These are phyloP conservation scores for Naganishia friedmannii DNA, from an alignment of 768 basidiomycete species.

Conservation along the genomic window DNA sequence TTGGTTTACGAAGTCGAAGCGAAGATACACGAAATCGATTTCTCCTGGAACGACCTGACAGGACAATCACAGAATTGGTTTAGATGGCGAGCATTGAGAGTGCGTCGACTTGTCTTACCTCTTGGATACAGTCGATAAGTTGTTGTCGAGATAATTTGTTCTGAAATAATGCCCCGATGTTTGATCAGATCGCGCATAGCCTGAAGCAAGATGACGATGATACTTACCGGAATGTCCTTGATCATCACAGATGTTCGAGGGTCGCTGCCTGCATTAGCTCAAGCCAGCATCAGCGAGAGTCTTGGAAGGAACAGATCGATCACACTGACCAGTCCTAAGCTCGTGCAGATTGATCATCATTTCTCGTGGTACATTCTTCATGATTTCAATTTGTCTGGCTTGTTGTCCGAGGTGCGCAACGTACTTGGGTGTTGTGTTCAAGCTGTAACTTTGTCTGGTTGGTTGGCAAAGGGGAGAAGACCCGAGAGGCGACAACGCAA, in stretches of 20 bases:
- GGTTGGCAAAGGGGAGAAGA: neutral
- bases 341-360: conserved; percentile 8
- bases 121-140: conserved; percentile 44
- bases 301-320: no score
- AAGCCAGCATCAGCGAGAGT: no score
- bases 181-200: neutral
- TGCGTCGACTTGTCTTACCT: conserved; percentile 32
- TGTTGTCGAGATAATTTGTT: conserved; percentile 49
- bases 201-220: neutral
- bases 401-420: conserved; percentile 1
- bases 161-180: conserved; percentile 24
- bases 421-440: conserved; percentile 8
- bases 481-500: neutral
- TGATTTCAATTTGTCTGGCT: conserved; percentile 18
- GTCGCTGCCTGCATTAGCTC: conserved; percentile 28
- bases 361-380: conserved; percentile 21
- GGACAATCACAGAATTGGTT: neutral
- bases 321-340: conserved; percentile 10
- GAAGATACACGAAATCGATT: conserved; percentile 50
- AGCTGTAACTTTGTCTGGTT: conserved; percentile 6
- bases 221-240: conserved; percentile 49
- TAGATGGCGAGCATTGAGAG: neutral
- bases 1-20: conserved; percentile 49
- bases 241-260: conserved; percentile 49
- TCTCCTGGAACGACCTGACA: conserved; percentile 46